These are phyloP conservation scores for Gamsiella multidivaricata DNA, from an alignment of 192 early-diverging fungal species.

Conservation along the genomic window DNA sequence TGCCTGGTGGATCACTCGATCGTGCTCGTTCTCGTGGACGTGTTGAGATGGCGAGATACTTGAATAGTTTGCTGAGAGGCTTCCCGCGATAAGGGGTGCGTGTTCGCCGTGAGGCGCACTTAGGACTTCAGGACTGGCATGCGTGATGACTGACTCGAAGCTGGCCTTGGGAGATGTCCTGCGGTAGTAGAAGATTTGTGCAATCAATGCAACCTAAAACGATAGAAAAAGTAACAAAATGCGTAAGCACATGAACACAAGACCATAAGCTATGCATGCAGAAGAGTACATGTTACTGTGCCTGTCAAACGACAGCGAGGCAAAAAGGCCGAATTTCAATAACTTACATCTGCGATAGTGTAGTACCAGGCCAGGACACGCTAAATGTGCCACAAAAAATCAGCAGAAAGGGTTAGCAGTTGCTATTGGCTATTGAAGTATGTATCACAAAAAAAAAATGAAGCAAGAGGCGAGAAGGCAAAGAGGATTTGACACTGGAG, in stretches of 20 bases:
- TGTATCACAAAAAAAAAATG: neutral
- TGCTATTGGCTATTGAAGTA: neutral
- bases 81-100: conserved; percentile 7
- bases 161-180: conserved; percentile 30
- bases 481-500: neutral
- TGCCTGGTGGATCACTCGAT: conserved; percentile 50
- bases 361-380: conserved; percentile 77
- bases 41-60: conserved; percentile 30
- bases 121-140: conserved; percentile 24
- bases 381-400: conserved; percentile 26
- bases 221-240: neutral
- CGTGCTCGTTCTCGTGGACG: conserved; percentile 39
- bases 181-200: conserved; percentile 76
- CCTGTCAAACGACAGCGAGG: neutral
- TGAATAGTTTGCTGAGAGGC: conserved; percentile 20
- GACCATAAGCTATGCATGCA: conserved; percentile 36
- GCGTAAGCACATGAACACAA: neutral
- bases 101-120: conserved; percentile 16
- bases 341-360: conserved; percentile 72
- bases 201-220: conserved; percentile 60
- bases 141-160: conserved; percentile 53
- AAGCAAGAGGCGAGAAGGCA: neutral
- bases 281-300: neutral
- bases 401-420: conserved; percentile 14
- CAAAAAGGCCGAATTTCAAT: neutral